Evolutionary conservation across 164 flowering plant species (phyloP), one percentile per base, ranked within the genome.

Genomic region (Tinospora cordifolia): DNA sequence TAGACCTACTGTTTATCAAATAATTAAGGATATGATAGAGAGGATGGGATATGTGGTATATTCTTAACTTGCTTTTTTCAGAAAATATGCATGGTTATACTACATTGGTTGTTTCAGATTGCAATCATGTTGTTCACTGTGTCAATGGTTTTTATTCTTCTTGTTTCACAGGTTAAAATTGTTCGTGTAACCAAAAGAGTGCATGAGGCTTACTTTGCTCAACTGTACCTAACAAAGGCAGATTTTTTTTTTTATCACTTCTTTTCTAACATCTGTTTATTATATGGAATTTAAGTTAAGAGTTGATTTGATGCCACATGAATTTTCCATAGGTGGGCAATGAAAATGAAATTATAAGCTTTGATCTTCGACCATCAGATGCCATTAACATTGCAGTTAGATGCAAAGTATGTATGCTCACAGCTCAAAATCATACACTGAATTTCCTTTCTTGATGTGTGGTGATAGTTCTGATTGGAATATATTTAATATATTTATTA

Each of bases 351-450:
- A 70, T 80, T 67, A 67, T 90, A 68, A 85, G 88, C 79, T 90
- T 94, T 81, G 99, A 92, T 69, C 90, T 92, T n/a, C 87, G 98
- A 13, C 98, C 99, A 59, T 94, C 99, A 67, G 99, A 94, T 87
- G 99, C 99, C 62, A 92, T 95, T 67, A 95, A 95, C 75, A 95
- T 95, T 76, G 99, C 99, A 24, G 97, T 95, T 12, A 85, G 92
- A 86, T 92, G 99, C 96, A 88, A 95, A 93, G 99, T 92, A 87
- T 63, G 24, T 59, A 12, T 30, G 12, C 22, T 30, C 24, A 41
- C 30, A 27, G 3, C 15, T 58, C 51, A 39, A 54, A n/a, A n/a
- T n/a, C n/a, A n/a, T n/a, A n/a, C n/a, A n/a, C n/a, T n/a, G n/a
- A n/a, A n/a, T n/a, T n/a, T n/a, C n/a, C n/a, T n/a, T n/a, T n/a